These are phyloP conservation scores for Triticum aestivum DNA, from an alignment of 176 grass and related monocot species.

Conservation along the genomic window IWGSC_CS_RefSeq_v2.1 NC_057803.1:694708086-694708585, in stretches of 20 bases:
- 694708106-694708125: constrained; percentile 23
- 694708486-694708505: not conserved
- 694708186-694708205: not conserved
- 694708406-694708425: not conserved
- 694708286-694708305: constrained; percentile 16
- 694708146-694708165: constrained; percentile 17
- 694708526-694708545: not conserved
- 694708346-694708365: not conserved
- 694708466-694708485: not conserved
- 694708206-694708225: not conserved
- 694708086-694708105: not conserved
- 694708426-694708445: not conserved
- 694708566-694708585: no score
- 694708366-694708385: not conserved
- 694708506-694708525: not conserved
- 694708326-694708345: not conserved
- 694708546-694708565: no score
- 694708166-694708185: not conserved
- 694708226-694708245: not conserved
- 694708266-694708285: constrained; percentile 33
- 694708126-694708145: constrained; percentile 35
- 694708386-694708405: not conserved
- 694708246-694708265: constrained; percentile 16
- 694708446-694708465: not conserved
- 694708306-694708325: constrained; percentile 36